Percentiles rank a stretch among this genome's conserved stretches.
phyloP scores from a whole-genome alignment of 2,329 filamentous ascomycete species.

The Verticillium isaacii region DNA sequence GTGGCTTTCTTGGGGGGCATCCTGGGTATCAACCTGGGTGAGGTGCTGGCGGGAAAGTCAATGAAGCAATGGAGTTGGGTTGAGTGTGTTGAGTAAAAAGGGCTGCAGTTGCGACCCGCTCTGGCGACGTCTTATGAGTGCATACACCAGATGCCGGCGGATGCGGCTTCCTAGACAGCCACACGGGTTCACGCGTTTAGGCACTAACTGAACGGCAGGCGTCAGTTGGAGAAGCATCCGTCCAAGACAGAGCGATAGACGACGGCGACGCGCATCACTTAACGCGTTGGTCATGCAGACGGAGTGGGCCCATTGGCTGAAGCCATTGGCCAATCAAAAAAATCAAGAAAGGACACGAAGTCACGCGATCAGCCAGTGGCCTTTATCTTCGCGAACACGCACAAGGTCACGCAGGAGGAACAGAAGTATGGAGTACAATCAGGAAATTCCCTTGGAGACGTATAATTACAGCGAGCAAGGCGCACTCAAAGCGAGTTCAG shows the following conservation, averaged over 20 bases:
- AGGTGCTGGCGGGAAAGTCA: neutral
- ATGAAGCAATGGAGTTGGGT: neutral
- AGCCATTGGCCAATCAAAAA: constrained; percentile 7
- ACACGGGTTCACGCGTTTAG: too few species aligned
- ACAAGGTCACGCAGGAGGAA: constrained; percentile 9
- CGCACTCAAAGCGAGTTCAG: constrained; percentile 39
- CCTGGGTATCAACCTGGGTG: neutral
- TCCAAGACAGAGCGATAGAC: neutral
- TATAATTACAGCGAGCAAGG: constrained; percentile 60
- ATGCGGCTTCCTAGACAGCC: too few species aligned
- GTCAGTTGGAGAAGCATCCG: neutral
- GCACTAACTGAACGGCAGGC: too few species aligned
- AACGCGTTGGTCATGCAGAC: neutral
- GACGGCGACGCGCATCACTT: neutral
- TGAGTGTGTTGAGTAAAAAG: too few species aligned
- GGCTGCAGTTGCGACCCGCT: too few species aligned
- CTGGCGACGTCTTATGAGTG: too few species aligned
- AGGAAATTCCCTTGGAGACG: constrained; percentile 49
- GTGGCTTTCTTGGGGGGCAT: constrained; percentile 41
- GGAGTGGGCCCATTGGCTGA: neutral
- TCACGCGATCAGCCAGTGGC: neutral
- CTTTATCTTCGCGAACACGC: constrained; percentile 5
- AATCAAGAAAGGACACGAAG: neutral
- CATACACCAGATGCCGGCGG: too few species aligned
- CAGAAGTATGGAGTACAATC: constrained; percentile 26